These are phyloP conservation scores for Limonium bicolor DNA, from an alignment of 148 eudicot species.

Conservation along the genomic window DNA sequence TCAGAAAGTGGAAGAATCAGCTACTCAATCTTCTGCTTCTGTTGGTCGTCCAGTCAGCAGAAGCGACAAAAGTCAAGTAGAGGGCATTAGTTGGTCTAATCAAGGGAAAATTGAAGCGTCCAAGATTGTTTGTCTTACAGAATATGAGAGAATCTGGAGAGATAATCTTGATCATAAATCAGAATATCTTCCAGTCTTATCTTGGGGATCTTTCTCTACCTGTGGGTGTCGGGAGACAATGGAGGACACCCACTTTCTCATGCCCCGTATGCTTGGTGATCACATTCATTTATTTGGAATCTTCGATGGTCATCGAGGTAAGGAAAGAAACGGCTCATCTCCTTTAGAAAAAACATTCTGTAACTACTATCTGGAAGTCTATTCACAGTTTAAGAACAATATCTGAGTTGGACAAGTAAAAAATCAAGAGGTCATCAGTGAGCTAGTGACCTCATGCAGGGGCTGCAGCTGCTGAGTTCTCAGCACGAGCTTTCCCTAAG, in stretches of 20 bases:
- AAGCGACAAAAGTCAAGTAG: conserved; percentile 13
- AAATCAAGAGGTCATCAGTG: no score
- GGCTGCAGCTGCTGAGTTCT: conserved; percentile 95
- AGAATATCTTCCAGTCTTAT: conserved; percentile 47
- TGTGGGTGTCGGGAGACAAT: conserved; percentile 87
- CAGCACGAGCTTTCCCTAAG: conserved; percentile 68
- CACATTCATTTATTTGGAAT: conserved; percentile 64
- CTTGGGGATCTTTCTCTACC: conserved; percentile 84
- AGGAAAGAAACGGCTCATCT: background rate
- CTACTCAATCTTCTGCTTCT: conserved; percentile 9
- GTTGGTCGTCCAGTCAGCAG: conserved; percentile 13
- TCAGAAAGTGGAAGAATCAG: conserved; percentile 6
- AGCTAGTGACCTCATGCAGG: conserved; percentile 58
- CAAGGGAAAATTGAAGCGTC: conserved; percentile 42
- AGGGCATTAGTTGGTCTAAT: conserved; percentile 49
- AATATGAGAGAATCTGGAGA: conserved; percentile 17
- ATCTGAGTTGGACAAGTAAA: no score
- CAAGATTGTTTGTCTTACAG: conserved; percentile 13
- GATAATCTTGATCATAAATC: conserved; percentile 18
- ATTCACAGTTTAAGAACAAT: no score
- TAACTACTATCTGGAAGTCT: no score
- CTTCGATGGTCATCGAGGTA: conserved; percentile 99
- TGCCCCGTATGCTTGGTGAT: conserved; percentile 36
- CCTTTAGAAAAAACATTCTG: no score
- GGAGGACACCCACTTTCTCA: conserved; percentile 92